Evolutionary conservation across 306 rosid genomes (phyloP).

Genomic region (Castanea sativa): DNA sequence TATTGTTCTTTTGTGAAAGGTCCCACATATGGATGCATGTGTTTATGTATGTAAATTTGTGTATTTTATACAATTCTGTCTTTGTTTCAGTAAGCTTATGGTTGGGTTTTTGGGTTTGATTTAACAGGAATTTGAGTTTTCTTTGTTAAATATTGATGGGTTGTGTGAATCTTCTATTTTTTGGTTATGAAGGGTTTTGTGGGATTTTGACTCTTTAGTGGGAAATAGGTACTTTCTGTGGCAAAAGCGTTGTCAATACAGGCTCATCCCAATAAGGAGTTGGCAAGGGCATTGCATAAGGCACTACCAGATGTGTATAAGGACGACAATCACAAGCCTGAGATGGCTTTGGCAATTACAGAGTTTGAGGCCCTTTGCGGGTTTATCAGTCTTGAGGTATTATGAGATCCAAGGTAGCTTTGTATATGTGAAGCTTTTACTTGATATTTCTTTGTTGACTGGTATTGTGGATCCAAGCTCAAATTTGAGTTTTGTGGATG

Average conservation of each 20-base stretch:
- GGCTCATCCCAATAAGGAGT: conserved; percentile 94
- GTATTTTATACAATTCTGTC: no score
- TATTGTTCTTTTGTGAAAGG: not conserved
- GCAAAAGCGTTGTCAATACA: conserved; percentile 87
- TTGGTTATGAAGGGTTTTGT: not conserved
- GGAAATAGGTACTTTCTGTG: conserved; percentile 78
- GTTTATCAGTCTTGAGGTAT: conserved; percentile 68
- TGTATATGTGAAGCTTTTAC: not conserved
- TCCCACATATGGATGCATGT: not conserved
- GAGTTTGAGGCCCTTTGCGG: conserved; percentile 92
- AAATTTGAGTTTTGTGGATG: conserved; percentile 12
- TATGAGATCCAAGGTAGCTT: not conserved
- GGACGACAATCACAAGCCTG: conserved; percentile 96
- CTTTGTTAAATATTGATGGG: no score
- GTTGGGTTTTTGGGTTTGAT: no score
- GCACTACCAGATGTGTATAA: conserved; percentile 64
- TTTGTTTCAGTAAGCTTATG: no score
- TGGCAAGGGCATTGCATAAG: conserved; percentile 79
- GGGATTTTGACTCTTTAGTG: not conserved
- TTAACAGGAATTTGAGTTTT: no score
- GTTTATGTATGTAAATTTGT: no score
- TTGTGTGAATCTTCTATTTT: conserved; percentile 6
- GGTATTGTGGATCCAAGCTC: not conserved
- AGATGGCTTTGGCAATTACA: conserved; percentile 89
- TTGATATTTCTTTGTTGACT: not conserved